These are phyloP conservation scores for Sarcomyxa edulis DNA, from an alignment of 768 basidiomycete genomes.

Conservation along the genomic window DNA sequence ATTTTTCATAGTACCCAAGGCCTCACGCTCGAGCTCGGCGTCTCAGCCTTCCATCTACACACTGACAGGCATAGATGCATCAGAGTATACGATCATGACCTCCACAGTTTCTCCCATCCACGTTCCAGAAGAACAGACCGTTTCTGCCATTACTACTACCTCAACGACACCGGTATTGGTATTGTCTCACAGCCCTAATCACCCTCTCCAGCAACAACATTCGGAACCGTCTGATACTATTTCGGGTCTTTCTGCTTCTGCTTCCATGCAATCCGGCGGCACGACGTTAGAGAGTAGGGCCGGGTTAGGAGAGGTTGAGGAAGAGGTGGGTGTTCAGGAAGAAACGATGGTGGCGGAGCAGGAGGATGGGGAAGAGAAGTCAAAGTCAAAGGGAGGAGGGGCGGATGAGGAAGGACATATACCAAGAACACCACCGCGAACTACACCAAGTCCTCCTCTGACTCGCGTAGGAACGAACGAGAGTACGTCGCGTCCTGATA, in stretches of 20 bases:
- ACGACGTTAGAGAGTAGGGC: too few species aligned
- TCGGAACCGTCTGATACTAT: too few species aligned
- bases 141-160: neutral
- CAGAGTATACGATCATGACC: neutral
- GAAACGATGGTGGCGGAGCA: neutral
- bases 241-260: too few species aligned
- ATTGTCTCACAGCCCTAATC: too few species aligned
- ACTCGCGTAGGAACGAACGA: conserved; percentile 18
- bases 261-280: too few species aligned
- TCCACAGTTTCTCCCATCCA: neutral
- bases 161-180: too few species aligned
- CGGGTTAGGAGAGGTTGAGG: too few species aligned
- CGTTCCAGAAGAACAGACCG: neutral
- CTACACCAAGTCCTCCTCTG: conserved; percentile 24
- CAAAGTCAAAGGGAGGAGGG: conserved; percentile 6
- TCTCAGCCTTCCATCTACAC: too few species aligned
- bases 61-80: too few species aligned
- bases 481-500: conserved; percentile 7
- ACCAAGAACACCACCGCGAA: conserved; percentile 9
- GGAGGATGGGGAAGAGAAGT: conserved; percentile 8
- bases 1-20: too few species aligned
- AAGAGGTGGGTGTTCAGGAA: neutral
- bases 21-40: too few species aligned
- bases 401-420: conserved; percentile 8
- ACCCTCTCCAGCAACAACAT: too few species aligned